These are phyloP conservation scores for Rosa chinensis DNA, from an alignment of 306 rosid genomes.

Conservation along the genomic window DNA sequence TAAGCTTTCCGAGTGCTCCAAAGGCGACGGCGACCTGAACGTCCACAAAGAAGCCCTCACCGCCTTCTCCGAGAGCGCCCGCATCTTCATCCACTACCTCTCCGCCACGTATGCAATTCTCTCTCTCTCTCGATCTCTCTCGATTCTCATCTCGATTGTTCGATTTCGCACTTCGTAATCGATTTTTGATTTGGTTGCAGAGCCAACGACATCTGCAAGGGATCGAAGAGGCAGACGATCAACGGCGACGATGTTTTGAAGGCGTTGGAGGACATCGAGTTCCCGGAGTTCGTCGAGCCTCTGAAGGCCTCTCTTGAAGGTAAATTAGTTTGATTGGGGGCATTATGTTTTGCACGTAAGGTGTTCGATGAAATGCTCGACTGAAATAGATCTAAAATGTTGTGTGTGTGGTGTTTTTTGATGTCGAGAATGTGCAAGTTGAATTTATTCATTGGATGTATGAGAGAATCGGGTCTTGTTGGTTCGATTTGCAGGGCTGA, in stretches of 20 bases:
- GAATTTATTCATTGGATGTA: background rate
- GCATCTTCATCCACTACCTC: slow-evolving; percentile 89
- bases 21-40: slow-evolving; percentile 53
- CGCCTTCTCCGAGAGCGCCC: slow-evolving; percentile 85
- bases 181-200: slow-evolving; percentile 31
- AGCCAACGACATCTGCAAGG: slow-evolving; percentile 91
- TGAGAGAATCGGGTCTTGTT: slow-evolving; percentile 11
- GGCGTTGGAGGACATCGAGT: slow-evolving; percentile 89
- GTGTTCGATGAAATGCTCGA: slow-evolving; percentile 7
- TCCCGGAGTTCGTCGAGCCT: slow-evolving; percentile 64
- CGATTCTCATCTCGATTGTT: background rate
- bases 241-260: slow-evolving; percentile 73
- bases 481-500: slow-evolving; percentile 52
- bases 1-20: slow-evolving; percentile 65
- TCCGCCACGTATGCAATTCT: slow-evolving; percentile 67
- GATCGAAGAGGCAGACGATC: slow-evolving; percentile 84
- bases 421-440: background rate
- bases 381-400: background rate
- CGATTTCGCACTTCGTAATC: background rate
- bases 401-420: background rate
- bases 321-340: background rate
- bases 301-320: slow-evolving; percentile 76
- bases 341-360: background rate
- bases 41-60: slow-evolving; percentile 72
- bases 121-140: background rate